Evolutionary conservation across 2,329 filamentous ascomycete species (phyloP).

Genomic region (Rutstroemia sp.): DNA sequence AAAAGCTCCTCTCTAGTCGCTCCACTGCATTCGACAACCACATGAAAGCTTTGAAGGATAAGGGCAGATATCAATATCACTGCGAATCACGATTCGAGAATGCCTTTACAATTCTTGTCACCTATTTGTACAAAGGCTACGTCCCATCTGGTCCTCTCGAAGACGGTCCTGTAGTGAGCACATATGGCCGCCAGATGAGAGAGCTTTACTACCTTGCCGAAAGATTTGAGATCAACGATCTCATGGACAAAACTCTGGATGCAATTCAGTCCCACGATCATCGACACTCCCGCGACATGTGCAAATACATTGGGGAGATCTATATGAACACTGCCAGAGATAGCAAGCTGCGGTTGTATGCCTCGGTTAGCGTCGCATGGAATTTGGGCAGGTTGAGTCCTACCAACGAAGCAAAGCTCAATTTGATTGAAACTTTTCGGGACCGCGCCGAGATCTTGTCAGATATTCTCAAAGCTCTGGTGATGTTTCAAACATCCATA

Average conservation of each 20-base stretch:
- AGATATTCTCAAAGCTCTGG: not conserved
- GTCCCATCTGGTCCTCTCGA: not conserved
- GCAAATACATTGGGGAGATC: not conserved
- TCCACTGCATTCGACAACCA: constrained; percentile 5
- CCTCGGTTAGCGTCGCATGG: constrained; percentile 1
- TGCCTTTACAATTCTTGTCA: constrained; percentile 5
- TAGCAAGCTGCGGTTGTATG: not conserved
- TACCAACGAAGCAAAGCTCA: not conserved
- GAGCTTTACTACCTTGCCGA: constrained; percentile 6
- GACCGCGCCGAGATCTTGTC: constrained; percentile 5
- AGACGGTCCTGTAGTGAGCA: not conserved
- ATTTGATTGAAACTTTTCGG: not conserved
- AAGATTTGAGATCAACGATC: constrained; percentile 5
- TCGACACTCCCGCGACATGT: not conserved
- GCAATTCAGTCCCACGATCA: constrained; percentile 1
- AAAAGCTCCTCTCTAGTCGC: constrained; percentile 8
- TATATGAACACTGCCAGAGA: constrained; percentile 2
- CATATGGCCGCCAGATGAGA: constrained; percentile 1
- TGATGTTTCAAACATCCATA: not conserved
- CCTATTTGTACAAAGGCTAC: constrained; percentile 6
- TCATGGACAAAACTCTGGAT: constrained; percentile 10
- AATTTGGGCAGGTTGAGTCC: not conserved
- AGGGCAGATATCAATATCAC: constrained; percentile 6
- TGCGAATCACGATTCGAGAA: constrained; percentile 5
- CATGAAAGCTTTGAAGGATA: constrained; percentile 3